Base-by-base conservation (phyloP, 331 rosid species). In the Pyracantha coccinea region DNA sequence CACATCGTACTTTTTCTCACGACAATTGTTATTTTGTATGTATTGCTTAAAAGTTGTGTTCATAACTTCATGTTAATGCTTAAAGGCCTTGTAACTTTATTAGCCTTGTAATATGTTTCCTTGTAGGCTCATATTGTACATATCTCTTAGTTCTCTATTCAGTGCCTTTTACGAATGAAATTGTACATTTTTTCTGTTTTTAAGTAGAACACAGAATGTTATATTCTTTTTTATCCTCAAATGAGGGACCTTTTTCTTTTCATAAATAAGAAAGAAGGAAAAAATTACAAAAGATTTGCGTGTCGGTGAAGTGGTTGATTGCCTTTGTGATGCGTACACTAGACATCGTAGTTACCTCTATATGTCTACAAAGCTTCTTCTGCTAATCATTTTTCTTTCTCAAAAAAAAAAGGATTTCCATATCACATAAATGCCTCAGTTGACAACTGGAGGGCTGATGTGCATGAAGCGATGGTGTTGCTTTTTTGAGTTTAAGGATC, bases 401-500 rank as follows among this genome's bases (percentile, higher is more conserved):
- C 20, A 17, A 63, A 29, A 38, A 63, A 29, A 38, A 29, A n/a
- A 17, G 23, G 28, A 65, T 32, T 65, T 65, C 69, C 50, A 0
- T 65, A 15, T 65, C 50, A 65, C 54, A 23, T 53, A 21, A 32
- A 55, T 66, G 66, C 10, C 35, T 16, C 35, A 17, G 72, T 3
- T n/a, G 21, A 38, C 66, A 55, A 25, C 23, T 58, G 62, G 65
- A 14, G 68, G 66, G 61, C 71, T 17, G 73, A 79, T 57, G 52
- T 45, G 63, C 59, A 76, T 67, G 31, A 23, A 33, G 47, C 53
- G 70, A 69, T 54, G 59, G 32, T 55, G 50, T 71, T 63, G 47
- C 52, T 72, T 72, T 38, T 38, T 28, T 33, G 32, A 57, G 28
- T 35, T 35, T 61, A 61, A 45, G 17, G 60, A 75, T 77, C 61